Evolutionary conservation across 352 stramenopile genomes (phyloP), one percentile per base, ranked within the genome.

Genomic region (Achlya hypogyna): DNA sequence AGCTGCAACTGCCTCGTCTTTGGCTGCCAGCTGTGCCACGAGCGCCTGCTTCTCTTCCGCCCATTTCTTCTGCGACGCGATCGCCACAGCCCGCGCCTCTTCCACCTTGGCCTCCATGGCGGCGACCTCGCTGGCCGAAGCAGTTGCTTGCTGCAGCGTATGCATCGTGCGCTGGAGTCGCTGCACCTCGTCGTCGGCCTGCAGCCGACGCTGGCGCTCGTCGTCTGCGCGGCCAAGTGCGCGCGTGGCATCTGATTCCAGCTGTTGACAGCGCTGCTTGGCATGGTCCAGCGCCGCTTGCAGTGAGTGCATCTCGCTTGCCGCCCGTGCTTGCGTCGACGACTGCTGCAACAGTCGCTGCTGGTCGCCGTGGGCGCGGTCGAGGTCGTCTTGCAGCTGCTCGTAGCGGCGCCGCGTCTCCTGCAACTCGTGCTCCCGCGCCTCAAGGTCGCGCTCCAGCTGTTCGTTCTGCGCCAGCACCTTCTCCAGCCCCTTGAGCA

Each of bases 401-500:
- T 72, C 66, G 43, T 81, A 72, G 43, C 86, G 78, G 25, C 31
- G 77, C 58, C 88, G 75, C 43, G 77, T 70, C 56, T 79, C 53
- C 45, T 71, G 81, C 25, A 92, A 35, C 45, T 85, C 74, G 28
- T 60, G 79, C 29, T 68, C 69, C 58, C 88, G 71, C 38, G 72
- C 62, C 6, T 86, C 78, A 18, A 79, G 75, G 45, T 89, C 83
- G 28, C 89, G 75, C 25, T 90, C 81, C 1, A 90, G 65, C 54
- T 88, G 69, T 31, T 93, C 84, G 27, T 79, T 79, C 42, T 93
- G 81, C 3, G 45, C 53, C 0, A 93, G 69, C n/a, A 81, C 81
- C 56, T 87, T 86, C 68, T 93, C 84, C 45, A 93, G 27, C 64
- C 78, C 86, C 65, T 93, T 93, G 16, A 93, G 69, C 43, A 93